Conservation (phyloP, 108 stramenopile genomes). For the Fragilaria crotonensis region DNA sequence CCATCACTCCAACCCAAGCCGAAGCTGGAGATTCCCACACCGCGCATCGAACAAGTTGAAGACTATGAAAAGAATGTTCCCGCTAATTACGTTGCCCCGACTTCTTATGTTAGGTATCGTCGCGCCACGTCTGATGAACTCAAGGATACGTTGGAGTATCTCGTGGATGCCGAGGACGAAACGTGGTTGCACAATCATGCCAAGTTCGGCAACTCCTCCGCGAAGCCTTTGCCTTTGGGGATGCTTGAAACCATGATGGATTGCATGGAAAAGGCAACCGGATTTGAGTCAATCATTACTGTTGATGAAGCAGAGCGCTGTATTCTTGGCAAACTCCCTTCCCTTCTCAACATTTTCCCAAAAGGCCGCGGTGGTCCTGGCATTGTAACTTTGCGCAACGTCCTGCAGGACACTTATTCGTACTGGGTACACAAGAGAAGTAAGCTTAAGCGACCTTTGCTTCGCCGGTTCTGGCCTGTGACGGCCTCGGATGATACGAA, state of each 20-base stretch:
- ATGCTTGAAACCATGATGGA: conserved; percentile 74
- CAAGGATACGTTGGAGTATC: conserved; percentile 50
- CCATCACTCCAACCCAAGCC: conserved; percentile 25
- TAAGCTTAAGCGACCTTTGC: conserved; percentile 78
- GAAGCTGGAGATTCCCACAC: conserved; percentile 75
- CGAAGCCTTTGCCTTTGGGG: conserved; percentile 24
- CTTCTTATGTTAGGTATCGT: conserved; percentile 59
- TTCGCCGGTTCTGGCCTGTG: conserved; percentile 87
- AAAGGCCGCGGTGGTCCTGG: conserved; percentile 21
- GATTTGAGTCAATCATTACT: conserved; percentile 68
- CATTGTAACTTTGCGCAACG: conserved; percentile 37
- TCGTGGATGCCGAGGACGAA: conserved; percentile 73
- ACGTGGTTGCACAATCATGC: conserved; percentile 53
- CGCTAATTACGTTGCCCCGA: conserved; percentile 40
- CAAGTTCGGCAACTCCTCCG: conserved; percentile 44
- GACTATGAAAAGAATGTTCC: conserved; percentile 57
- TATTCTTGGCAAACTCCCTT: conserved; percentile 47
- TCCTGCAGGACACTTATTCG: conserved; percentile 60
- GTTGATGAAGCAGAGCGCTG: conserved; percentile 54
- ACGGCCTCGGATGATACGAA: conserved; percentile 86
- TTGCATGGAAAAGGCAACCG: conserved; percentile 75
- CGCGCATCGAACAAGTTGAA: conserved; percentile 52
- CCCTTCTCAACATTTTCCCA: conserved; percentile 51
- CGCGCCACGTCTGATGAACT: conserved; percentile 42
- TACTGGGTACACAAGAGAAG: conserved; percentile 92